Percentiles rank a stretch among this genome's conserved stretches.
phyloP scores from a whole-genome alignment of 345 rosid genomes.

The Atalantia buxifolia region DNA sequence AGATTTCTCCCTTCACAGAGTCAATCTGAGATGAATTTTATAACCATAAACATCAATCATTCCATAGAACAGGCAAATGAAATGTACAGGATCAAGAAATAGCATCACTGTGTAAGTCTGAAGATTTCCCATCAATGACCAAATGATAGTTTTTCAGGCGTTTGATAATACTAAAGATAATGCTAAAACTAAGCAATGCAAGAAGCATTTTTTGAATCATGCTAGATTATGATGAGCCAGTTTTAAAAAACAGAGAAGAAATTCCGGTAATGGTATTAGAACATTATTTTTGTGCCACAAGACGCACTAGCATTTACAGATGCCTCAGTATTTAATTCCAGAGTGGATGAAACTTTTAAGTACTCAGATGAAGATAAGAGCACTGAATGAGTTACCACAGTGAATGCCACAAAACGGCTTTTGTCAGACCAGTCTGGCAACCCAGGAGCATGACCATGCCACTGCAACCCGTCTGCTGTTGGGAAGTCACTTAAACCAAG shows the following conservation, averaged over 20 bases:
- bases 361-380: neutral
- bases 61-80: neutral
- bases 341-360: neutral
- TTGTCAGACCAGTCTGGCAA: conserved; percentile 84
- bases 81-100: neutral
- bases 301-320: neutral
- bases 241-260: neutral
- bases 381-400: conserved; percentile 50
- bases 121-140: neutral
- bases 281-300: neutral
- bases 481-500: conserved; percentile 85
- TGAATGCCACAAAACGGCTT: conserved; percentile 92
- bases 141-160: neutral
- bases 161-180: neutral
- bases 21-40: conserved; percentile 50
- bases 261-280: neutral
- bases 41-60: neutral
- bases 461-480: conserved; percentile 81
- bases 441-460: conserved; percentile 85
- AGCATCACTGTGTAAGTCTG: neutral
- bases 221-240: neutral
- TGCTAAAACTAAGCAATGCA: no score
- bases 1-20: conserved; percentile 73
- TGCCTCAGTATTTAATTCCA: neutral
- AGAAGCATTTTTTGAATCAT: no score